phyloP scores from a whole-genome alignment of 352 stramenopile species.

The Phytophthora sojae region DNA sequence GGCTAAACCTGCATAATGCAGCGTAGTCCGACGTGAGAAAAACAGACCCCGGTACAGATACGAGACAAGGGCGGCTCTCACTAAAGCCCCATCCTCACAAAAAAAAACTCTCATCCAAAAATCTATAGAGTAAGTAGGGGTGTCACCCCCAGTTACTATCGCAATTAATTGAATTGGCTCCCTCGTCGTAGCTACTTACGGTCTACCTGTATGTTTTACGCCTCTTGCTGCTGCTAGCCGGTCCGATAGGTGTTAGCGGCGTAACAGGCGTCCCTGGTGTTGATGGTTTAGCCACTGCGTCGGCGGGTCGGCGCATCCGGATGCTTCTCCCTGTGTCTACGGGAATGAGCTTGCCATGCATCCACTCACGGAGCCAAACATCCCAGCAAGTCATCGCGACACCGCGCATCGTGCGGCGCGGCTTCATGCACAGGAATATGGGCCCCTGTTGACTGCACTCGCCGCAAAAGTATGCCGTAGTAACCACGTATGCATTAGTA shows the following conservation, averaged over 20 bases:
- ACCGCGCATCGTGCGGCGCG: constrained; percentile 1
- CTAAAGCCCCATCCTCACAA: no score
- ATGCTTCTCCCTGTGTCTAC: background rate
- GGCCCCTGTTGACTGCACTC: constrained; percentile 1
- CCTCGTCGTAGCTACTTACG: background rate
- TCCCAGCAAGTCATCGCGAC: constrained; percentile 10
- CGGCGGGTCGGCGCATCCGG: background rate
- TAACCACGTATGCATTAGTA: background rate
- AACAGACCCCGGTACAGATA: background rate
- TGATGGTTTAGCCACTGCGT: background rate
- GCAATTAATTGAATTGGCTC: background rate
- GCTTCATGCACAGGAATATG: constrained; percentile 4
- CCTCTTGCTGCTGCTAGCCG: background rate
- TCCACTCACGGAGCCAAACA: background rate
- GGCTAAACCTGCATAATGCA: background rate
- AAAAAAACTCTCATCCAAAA: background rate
- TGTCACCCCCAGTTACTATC: background rate
- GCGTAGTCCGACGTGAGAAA: background rate
- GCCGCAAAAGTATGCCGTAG: constrained; percentile 5
- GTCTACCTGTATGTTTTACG: background rate
- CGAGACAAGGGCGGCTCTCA: background rate
- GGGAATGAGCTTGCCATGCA: constrained; percentile 6
- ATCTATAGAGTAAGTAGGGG: background rate
- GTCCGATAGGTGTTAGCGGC: background rate
- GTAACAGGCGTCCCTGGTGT: background rate